Percentiles rank a stretch among this genome's conserved stretches.
Conservation (phyloP, 768 basidiomycete species). For the Leccinum barrowsii region DNA sequence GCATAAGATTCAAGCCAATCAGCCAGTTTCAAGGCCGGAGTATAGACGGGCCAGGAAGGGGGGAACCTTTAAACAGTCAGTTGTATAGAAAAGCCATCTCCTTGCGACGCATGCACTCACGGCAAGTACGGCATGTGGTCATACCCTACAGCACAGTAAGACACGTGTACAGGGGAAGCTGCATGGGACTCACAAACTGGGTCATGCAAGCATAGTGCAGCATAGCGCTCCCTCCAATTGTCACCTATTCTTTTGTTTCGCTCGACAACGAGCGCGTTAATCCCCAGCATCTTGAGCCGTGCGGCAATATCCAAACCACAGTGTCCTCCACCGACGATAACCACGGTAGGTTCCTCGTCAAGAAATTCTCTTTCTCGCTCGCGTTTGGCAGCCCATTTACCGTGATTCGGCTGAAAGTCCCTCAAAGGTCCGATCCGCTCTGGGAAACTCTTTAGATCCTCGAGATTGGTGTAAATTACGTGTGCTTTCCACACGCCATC, state of each 20-base stretch:
- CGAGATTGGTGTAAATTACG: constrained; percentile 48
- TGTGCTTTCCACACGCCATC: constrained; percentile 46
- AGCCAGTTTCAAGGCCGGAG: constrained; percentile 54
- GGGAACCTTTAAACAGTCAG: constrained; percentile 44
- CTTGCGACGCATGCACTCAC: constrained; percentile 31
- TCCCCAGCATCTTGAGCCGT: constrained; percentile 39
- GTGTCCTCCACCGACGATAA: constrained; percentile 52
- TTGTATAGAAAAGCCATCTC: neutral
- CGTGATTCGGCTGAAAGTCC: constrained; percentile 35
- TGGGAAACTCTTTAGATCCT: constrained; percentile 45
- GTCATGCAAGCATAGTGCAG: constrained; percentile 30
- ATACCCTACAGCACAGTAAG: constrained; percentile 32
- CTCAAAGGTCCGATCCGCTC: constrained; percentile 45
- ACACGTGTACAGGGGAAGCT: neutral
- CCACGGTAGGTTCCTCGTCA: constrained; percentile 46
- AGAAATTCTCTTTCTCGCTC: constrained; percentile 26
- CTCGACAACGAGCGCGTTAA: constrained; percentile 22
- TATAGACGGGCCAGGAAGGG: constrained; percentile 54
- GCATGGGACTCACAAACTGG: constrained; percentile 27
- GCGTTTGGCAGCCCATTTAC: constrained; percentile 31
- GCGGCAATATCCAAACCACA: constrained; percentile 56
- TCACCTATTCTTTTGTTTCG: constrained; percentile 28
- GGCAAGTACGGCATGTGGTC: constrained; percentile 54
- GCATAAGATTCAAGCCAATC: constrained; percentile 69
- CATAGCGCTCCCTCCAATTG: constrained; percentile 31